Percentiles rank a stretch among this genome's conserved stretches.
Evolutionary conservation across 305 asterid species (phyloP).

Genomic region (Fraxinus baroniana): DNA sequence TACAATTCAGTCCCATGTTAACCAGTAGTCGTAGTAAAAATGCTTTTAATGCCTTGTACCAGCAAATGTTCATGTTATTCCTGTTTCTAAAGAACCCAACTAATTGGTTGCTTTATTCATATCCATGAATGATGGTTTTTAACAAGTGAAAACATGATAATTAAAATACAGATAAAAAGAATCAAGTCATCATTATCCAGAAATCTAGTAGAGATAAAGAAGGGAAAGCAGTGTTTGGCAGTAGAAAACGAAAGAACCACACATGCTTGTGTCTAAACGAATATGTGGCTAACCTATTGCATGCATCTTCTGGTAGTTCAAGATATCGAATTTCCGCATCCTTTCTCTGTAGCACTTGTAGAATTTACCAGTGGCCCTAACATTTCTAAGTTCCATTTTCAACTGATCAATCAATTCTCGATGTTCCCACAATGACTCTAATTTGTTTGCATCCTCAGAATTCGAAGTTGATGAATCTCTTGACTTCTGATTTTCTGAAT

Average conservation of each 20-base stretch:
- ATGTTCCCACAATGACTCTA: slow-evolving; percentile 94
- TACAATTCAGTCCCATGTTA: background rate
- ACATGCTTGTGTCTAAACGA: background rate
- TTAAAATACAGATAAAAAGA: background rate
- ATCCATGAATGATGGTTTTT: background rate
- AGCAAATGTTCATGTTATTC: slow-evolving; percentile 28
- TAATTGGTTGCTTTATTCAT: slow-evolving; percentile 17
- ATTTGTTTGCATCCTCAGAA: slow-evolving; percentile 46
- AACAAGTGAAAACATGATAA: background rate
- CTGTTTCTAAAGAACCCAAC: slow-evolving; percentile 34
- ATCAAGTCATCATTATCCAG: background rate
- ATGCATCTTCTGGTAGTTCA: slow-evolving; percentile 97
- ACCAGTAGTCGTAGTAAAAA: background rate
- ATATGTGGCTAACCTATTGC: slow-evolving; percentile 74
- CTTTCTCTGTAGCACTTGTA: slow-evolving; percentile 78
- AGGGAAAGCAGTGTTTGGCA: background rate
- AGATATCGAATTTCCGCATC: slow-evolving; percentile 87
- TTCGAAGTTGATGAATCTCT: slow-evolving; percentile 29
- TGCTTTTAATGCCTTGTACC: slow-evolving; percentile 22
- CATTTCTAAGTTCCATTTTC: slow-evolving; percentile 82
- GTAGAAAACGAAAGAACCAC: background rate
- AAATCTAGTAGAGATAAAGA: background rate
- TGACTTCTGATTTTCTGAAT: slow-evolving; percentile 31
- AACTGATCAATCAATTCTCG: slow-evolving; percentile 91
- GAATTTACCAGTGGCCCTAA: slow-evolving; percentile 83